These are phyloP conservation scores for Somion occarium DNA, from an alignment of 1,284 basidiomycete genomes.

Conservation along the genomic window DNA sequence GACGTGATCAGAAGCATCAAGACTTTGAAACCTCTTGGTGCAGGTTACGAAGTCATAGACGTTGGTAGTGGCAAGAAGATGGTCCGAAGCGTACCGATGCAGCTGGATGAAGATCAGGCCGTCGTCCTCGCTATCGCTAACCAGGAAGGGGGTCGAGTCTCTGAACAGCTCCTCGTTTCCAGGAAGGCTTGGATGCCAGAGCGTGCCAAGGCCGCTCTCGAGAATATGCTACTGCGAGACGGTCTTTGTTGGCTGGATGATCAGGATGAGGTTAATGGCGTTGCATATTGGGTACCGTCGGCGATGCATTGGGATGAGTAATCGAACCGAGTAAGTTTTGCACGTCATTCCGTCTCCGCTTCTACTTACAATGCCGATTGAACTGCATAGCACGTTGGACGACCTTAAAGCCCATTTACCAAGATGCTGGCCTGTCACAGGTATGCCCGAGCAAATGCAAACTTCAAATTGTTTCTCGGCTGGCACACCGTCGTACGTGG, in stretches of 20 bases:
- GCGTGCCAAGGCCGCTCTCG: conserved; percentile 73
- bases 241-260: conserved; percentile 95
- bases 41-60: conserved; percentile 84
- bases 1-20: conserved; percentile 87
- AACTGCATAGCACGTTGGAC: too few relatives aligned
- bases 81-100: conserved; percentile 70
- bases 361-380: too few relatives aligned
- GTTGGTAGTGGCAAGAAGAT: conserved; percentile 61
- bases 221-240: conserved; percentile 87
- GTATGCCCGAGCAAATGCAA: too few relatives aligned
- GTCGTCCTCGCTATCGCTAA: conserved; percentile 73
- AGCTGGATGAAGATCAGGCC: conserved; percentile 81
- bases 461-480: too few relatives aligned
- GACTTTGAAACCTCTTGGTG: conserved; percentile 81
- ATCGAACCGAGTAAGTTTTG: not conserved
- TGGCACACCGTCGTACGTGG: too few relatives aligned
- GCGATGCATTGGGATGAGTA: conserved; percentile 73
- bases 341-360: not conserved
- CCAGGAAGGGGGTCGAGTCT: conserved; percentile 59
- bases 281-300: conserved; percentile 80
- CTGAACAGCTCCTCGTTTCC: conserved; percentile 51
- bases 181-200: conserved; percentile 76
- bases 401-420: too few relatives aligned
- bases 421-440: too few relatives aligned
- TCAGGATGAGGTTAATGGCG: conserved; percentile 62